A percentile compares a stretch with the other conserved stretches of the same genome.
These are phyloP conservation scores for Mycena vulgaris DNA, from an alignment of 768 basidiomycete genomes.

Conservation along the genomic window DNA sequence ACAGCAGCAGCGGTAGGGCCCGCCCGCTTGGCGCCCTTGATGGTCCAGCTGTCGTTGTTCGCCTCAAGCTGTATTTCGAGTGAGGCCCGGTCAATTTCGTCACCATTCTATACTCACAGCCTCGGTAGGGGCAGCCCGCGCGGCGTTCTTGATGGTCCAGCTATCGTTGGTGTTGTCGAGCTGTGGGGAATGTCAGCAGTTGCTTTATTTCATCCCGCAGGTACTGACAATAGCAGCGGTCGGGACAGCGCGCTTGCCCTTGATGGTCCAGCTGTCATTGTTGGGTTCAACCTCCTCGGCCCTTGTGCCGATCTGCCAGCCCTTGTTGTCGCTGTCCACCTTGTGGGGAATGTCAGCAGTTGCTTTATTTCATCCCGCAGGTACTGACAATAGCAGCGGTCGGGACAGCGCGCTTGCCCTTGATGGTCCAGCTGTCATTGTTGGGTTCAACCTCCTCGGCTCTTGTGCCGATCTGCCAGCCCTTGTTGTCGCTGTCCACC, in stretches of 20 bases:
- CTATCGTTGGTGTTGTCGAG: neutral
- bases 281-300: no score
- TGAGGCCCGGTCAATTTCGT: neutral
- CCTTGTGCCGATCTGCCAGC: no score
- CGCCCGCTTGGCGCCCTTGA: constrained; percentile 10
- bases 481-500: constrained; percentile 23
- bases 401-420: neutral
- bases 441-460: neutral
- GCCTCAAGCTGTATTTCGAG: neutral
- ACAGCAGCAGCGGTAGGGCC: constrained; percentile 10
- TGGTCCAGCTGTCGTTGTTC: constrained; percentile 26
- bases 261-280: neutral
- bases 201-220: neutral
- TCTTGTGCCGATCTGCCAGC: neutral
- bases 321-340: neutral
- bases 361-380: neutral
- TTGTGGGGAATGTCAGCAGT: neutral
- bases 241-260: neutral
- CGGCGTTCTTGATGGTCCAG: neutral
- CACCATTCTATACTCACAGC: neutral
- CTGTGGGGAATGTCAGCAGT: neutral
- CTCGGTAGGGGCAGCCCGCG: neutral
- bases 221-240: neutral
- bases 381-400: neutral
- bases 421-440: neutral